Conservation (phyloP, 441 rosid genomes). For the Euphorbia celastroides region DNA sequence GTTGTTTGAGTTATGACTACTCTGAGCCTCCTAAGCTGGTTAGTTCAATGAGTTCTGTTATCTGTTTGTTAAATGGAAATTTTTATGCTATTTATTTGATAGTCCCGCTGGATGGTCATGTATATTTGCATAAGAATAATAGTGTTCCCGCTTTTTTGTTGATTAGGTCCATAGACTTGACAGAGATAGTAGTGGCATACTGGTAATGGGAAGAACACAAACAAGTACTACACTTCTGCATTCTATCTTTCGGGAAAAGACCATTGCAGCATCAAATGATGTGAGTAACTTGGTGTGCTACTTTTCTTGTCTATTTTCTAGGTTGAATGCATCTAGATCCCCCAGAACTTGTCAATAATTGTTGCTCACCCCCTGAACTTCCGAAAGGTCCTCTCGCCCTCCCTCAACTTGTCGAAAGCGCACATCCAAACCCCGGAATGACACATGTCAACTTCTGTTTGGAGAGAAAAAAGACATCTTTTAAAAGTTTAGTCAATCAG, state of each 20-base stretch:
- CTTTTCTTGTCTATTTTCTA: slow-evolving; percentile 5
- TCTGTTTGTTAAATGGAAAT: background rate
- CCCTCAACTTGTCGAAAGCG: too few relatives aligned
- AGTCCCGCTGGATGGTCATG: background rate
- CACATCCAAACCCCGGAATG: too few relatives aligned
- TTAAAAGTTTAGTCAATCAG: too few relatives aligned
- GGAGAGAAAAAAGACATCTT: too few relatives aligned
- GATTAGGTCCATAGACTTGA: slow-evolving; percentile 90
- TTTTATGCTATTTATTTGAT: background rate
- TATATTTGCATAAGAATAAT: background rate
- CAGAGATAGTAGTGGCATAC: slow-evolving; percentile 86
- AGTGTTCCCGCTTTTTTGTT: background rate
- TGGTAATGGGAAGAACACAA: slow-evolving; percentile 93
- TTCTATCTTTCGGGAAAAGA: slow-evolving; percentile 84
- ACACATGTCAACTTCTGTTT: too few relatives aligned
- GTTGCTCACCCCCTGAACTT: too few relatives aligned
- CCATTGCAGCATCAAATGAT: slow-evolving; percentile 54
- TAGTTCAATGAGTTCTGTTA: slow-evolving; percentile 26
- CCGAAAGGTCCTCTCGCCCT: too few relatives aligned
- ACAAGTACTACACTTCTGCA: slow-evolving; percentile 69
- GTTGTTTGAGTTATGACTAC: slow-evolving; percentile 55
- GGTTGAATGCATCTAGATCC: too few relatives aligned
- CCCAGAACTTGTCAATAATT: too few relatives aligned
- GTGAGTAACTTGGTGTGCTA: slow-evolving; percentile 25
- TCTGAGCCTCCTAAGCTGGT: slow-evolving; percentile 84